Evolutionary conservation across 768 basidiomycete species (phyloP).

Genomic region (Goffeauzyma gilvescens): DNA sequence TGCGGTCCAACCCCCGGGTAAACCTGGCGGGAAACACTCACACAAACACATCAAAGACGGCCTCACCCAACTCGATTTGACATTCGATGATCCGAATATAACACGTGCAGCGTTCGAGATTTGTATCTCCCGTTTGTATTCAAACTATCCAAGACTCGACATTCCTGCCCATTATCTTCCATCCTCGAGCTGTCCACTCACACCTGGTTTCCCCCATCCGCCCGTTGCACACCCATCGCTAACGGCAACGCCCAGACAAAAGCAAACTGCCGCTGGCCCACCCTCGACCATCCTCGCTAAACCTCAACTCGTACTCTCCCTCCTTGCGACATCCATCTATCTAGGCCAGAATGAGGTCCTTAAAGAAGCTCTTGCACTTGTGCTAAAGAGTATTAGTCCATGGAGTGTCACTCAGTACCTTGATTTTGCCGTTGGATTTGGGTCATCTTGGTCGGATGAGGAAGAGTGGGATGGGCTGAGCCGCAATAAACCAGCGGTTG

Average conservation of each 20-base stretch:
- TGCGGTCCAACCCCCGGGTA: slow-evolving; percentile 13
- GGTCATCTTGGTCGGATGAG: slow-evolving; percentile 38
- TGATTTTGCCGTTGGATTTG: slow-evolving; percentile 52
- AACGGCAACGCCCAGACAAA: slow-evolving; percentile 16
- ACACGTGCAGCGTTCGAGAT: slow-evolving; percentile 79
- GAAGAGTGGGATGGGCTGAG: slow-evolving; percentile 7
- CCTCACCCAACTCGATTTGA: too few species aligned
- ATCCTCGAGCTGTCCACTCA: slow-evolving; percentile 49
- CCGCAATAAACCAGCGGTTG: slow-evolving; percentile 6
- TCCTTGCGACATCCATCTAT: slow-evolving; percentile 71
- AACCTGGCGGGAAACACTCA: slow-evolving; percentile 33
- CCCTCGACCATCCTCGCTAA: slow-evolving; percentile 48
- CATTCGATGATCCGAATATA: slow-evolving; percentile 71
- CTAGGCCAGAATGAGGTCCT: slow-evolving; percentile 61
- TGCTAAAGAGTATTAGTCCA: slow-evolving; percentile 60
- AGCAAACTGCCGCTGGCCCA: slow-evolving; percentile 13
- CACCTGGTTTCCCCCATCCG: slow-evolving; percentile 28
- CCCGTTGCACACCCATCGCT: slow-evolving; percentile 19
- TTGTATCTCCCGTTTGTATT: slow-evolving; percentile 70
- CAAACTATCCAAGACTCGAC: slow-evolving; percentile 58
- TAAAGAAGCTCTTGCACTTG: slow-evolving; percentile 50
- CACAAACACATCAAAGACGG: too few species aligned
- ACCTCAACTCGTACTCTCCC: slow-evolving; percentile 66
- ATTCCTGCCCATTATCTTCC: slow-evolving; percentile 50
- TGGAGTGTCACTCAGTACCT: slow-evolving; percentile 59